Base-by-base conservation (phyloP, 2,329 filamentous ascomycete species). In the Ploettnerulaceae sp. region DNA sequence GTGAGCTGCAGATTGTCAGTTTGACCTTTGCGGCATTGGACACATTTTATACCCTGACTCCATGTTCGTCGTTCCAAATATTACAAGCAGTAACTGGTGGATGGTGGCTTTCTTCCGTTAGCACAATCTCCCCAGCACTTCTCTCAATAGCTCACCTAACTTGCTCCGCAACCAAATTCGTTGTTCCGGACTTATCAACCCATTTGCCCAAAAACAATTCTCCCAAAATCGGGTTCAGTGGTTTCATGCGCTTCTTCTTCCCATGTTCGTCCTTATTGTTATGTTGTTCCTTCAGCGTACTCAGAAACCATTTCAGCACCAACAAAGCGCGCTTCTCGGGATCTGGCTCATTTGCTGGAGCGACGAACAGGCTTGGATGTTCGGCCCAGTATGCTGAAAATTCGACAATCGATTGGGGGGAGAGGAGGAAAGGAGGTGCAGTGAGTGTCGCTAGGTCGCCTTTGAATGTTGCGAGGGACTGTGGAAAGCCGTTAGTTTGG, bases 261-360 rank as follows among this genome's bases (percentile, higher is more conserved):
- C 95, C 90, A 64, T 86, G 93, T 48, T 77, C 76, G 58, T 61
- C 58, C 31, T 54, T 57, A 17, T 71, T 77, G 54, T 76, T 78
- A 58, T 82, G 81, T 65, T 95, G 89, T 67, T 94, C 87, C 71
- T 91, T 94, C 45, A 97, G 75, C 2, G 90, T 95, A 62, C 84
- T 90, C 41, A 97, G 71, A 70, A 96, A 97, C 91, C 91, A 97
- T 69, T 90, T 93, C 58, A 95, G 72, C 21, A 97, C 91, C 20
- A 90, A 74, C 57, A 94, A 69, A n/a, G 87, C 82, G 49, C 91
- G 82, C 71, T 88, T 91, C 59, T 84, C 81, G 0, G 89, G 78
- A 64, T 94, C 85, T 39, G 80, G 60, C 66, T 95, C 89, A 48
- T 75, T 74, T 43, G 89, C 85, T 1, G 91, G 88, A 9, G 90